These are phyloP conservation scores for Geranomyces michiganensis DNA, from an alignment of 192 early-diverging fungal species.

Conservation along the genomic window DNA sequence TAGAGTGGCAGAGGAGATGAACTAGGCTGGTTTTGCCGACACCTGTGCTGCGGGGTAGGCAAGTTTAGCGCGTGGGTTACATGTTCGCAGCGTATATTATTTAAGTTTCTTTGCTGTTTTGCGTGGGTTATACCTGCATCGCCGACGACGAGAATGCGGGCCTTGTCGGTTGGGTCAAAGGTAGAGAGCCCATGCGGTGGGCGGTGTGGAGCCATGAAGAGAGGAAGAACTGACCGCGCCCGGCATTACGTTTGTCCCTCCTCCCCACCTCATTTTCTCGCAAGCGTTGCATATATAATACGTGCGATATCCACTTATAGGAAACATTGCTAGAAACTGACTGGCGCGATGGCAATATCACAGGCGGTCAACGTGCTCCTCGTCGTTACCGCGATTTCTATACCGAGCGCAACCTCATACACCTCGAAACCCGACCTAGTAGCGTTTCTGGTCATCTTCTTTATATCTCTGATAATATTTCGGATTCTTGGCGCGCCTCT, in stretches of 20 bases:
- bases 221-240: too few species aligned
- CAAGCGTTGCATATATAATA: too few species aligned
- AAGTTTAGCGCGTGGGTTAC: not conserved
- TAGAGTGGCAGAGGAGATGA: constrained; percentile 55
- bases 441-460: not conserved
- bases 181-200: constrained; percentile 16
- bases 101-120: not conserved
- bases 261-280: too few species aligned
- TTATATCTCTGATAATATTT: constrained; percentile 9
- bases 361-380: constrained; percentile 14
- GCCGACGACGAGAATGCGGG: constrained; percentile 33
- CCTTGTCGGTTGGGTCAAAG: constrained; percentile 35
- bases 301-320: too few species aligned
- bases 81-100: not conserved
- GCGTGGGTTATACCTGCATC: constrained; percentile 24
- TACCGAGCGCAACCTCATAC: constrained; percentile 1
- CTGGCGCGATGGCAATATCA: not conserved
- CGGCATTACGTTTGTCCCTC: too few species aligned
- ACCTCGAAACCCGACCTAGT: constrained; percentile 8
- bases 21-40: constrained; percentile 60
- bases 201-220: too few species aligned
- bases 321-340: too few species aligned
- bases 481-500: constrained; percentile 9
- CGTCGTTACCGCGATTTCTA: not conserved
- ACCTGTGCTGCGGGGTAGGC: constrained; percentile 15